These are phyloP conservation scores for Lipomyces mesembrius DNA, from an alignment of 805 yeast genomes.

Conservation along the genomic window DNA sequence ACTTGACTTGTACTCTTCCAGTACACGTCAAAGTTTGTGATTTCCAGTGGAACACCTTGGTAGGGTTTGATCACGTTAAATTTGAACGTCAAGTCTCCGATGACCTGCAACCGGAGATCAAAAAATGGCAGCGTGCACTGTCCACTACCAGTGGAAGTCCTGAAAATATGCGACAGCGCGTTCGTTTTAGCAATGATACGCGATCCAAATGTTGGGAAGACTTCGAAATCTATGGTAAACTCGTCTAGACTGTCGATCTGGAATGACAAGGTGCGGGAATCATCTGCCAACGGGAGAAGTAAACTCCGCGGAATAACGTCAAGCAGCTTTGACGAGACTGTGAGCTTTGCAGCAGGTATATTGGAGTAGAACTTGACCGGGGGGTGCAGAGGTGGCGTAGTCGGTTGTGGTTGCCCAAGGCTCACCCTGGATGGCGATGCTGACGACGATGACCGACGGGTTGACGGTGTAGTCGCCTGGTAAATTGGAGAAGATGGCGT, in stretches of 20 bases:
- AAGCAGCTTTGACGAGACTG: conserved; percentile 68
- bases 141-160: conserved; percentile 45
- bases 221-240: conserved; percentile 56
- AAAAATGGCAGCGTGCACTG: conserved; percentile 67
- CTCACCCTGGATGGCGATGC: conserved; percentile 44
- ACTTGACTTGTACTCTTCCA: conserved; percentile 87
- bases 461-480: conserved; percentile 41
- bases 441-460: conserved; percentile 34
- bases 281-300: conserved; percentile 73
- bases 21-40: conserved; percentile 91
- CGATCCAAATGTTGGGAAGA: conserved; percentile 94
- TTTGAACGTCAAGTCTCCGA: conserved; percentile 78
- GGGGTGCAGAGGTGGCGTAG: conserved; percentile 21
- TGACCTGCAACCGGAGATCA: conserved; percentile 77
- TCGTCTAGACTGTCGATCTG: conserved; percentile 35
- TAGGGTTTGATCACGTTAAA: conserved; percentile 90
- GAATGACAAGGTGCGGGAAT: conserved; percentile 71
- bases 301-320: conserved; percentile 89
- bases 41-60: conserved; percentile 78
- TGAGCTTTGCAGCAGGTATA: conserved; percentile 61
- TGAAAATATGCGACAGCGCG: conserved; percentile 64
- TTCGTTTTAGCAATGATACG: conserved; percentile 87
- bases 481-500: conserved; percentile 42
- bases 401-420: not conserved
- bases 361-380: conserved; percentile 54